phyloP scores from a whole-genome alignment of 495 filamentous ascomycete genomes.

The Articulospora tetracladia region DNA sequence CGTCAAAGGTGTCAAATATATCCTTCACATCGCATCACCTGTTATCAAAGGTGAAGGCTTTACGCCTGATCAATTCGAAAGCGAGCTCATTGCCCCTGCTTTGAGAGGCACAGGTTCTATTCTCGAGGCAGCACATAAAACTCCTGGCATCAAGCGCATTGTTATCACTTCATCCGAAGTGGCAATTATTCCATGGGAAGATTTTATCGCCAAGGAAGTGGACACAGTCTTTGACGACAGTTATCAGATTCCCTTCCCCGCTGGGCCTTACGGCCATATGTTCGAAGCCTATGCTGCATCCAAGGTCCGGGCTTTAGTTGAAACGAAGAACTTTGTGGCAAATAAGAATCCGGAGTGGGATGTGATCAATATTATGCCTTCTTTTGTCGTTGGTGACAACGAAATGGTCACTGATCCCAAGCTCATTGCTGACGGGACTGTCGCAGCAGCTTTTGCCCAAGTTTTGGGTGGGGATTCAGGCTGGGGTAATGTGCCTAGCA shows the following conservation, averaged over 20 bases:
- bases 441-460: constrained; percentile 31
- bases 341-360: constrained; percentile 39
- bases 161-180: constrained; percentile 40
- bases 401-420: constrained; percentile 32
- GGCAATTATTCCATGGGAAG: constrained; percentile 27
- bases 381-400: constrained; percentile 40
- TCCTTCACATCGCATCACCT: constrained; percentile 52
- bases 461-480: constrained; percentile 29
- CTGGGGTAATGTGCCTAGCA: constrained; percentile 28
- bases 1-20: constrained; percentile 40
- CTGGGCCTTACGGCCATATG: constrained; percentile 14
- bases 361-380: constrained; percentile 42
- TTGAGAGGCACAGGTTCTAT: constrained; percentile 33
- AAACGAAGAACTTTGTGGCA: constrained; percentile 37
- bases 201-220: constrained; percentile 19
- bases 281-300: constrained; percentile 24
- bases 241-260: constrained; percentile 15
- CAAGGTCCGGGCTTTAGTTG: constrained; percentile 34
- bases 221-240: constrained; percentile 20
- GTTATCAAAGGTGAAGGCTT: constrained; percentile 18
- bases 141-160: constrained; percentile 32
- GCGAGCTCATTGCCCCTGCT: constrained; percentile 30
- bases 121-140: constrained; percentile 33
- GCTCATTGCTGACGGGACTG: constrained; percentile 34
- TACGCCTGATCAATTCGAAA: constrained; percentile 17